Conservation (phyloP, 2,329 filamentous ascomycete species). For the Colletotrichum tanaceti region DNA sequence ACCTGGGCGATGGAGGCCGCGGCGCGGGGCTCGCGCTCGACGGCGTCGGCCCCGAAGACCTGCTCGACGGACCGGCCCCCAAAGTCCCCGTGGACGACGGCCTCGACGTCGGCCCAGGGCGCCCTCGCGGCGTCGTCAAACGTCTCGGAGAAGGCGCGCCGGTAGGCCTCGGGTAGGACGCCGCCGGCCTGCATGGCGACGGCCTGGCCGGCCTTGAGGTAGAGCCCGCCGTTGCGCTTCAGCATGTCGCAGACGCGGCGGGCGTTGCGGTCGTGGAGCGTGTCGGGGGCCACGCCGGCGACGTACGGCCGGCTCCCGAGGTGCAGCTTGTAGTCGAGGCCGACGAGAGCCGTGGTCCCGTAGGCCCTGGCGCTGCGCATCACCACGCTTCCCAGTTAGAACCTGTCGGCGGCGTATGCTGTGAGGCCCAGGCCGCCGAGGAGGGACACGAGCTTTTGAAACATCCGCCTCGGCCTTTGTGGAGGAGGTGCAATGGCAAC, state of each 20-base stretch:
- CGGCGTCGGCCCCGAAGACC: conserved; percentile 62
- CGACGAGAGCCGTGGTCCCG: conserved; percentile 52
- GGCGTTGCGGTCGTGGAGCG: conserved; percentile 71
- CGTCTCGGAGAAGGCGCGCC: conserved; percentile 75
- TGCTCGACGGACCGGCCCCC: conserved; percentile 66
- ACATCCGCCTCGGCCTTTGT: conserved; percentile 6
- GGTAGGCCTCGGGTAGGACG: conserved; percentile 74
- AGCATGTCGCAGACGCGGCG: conserved; percentile 72
- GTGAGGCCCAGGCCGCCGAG: conserved; percentile 4
- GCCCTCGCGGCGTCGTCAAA: conserved; percentile 79
- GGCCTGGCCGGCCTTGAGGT: conserved; percentile 78
- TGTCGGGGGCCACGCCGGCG: conserved; percentile 43
- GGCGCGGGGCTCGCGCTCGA: conserved; percentile 46
- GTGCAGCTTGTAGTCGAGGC: conserved; percentile 77
- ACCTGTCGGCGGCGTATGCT: conserved; percentile 12
- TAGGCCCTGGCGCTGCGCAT: conserved; percentile 32
- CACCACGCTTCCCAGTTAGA: conserved; percentile 41
- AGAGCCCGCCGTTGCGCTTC: conserved; percentile 73
- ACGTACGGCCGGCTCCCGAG: conserved; percentile 63
- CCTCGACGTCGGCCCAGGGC: conserved; percentile 71
- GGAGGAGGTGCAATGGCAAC: neutral
- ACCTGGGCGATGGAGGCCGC: conserved; percentile 78
- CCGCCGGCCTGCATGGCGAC: conserved; percentile 76
- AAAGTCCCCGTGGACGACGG: conserved; percentile 74
- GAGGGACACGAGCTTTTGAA: conserved; percentile 17